Base-by-base conservation (phyloP, 2,329 filamentous ascomycete species). In the Stagonosporopsis chrysanthemi region DNA sequence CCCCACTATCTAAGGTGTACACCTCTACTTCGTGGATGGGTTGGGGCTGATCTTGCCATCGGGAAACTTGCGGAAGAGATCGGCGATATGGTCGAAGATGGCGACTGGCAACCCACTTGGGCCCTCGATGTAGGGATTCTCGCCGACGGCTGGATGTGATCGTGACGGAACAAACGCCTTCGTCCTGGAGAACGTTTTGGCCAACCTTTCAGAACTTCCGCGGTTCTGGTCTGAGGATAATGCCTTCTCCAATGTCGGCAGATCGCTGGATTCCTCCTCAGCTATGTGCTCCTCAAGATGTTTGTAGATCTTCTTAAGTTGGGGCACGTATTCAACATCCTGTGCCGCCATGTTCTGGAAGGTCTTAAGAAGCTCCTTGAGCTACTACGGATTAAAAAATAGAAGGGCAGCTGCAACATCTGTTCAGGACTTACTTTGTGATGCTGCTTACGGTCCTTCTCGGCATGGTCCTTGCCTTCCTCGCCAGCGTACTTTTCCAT, bases 51-150 rank as follows among this genome's bases (percentile, higher is more conserved):
- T 47, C 44, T 52, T 74, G 51, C 74, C 54, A 24, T 80, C 72
- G 2, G 83, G 83, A 62, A 86, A 88, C 66, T 81, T 83, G 19
- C 81, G 73, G 61, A 87, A 85, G 6, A 86, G 47, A 68, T 88
- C 84, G 35, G 73, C 74, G 29, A 88, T 59, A 56, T 79, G 80
- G 67, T 88, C 86, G 17, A 88, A 75, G 0, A 85, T 85, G 14
- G 85, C 83, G 0, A 82, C 74, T 69, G 88, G 59, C 22, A 88
- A 62, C 0, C 82, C 84, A 55, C 79, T 79, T 0, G 79, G 82
- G 0, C 81, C 84, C 76, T 87, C 84, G 56, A 85, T 87, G 0
- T 82, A 82, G 2, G 83, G 83, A 33, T 80, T 79, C 58, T 84
- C 78, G 0, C 81, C 81, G 2, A 68, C 73, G 23, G 51, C 63